phyloP scores from a whole-genome alignment of 495 filamentous ascomycete genomes.

The Glarea lozoyensis region DNA sequence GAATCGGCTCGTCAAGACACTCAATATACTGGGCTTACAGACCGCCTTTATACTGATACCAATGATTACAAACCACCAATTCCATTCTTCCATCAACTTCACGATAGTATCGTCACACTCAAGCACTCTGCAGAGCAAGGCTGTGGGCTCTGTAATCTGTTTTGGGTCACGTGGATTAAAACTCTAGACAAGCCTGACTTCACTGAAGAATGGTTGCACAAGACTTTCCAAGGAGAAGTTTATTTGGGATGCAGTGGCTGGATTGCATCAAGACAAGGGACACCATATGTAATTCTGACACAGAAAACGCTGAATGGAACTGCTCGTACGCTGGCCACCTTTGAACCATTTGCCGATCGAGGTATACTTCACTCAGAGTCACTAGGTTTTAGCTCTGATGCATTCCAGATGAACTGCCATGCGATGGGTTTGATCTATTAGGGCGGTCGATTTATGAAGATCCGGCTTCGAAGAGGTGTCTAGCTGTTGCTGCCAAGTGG shows the following conservation, averaged over 20 bases:
- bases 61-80: constrained; percentile 16
- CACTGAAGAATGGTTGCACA: constrained; percentile 9
- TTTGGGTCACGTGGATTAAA: constrained; percentile 17
- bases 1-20: constrained; percentile 14
- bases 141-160: constrained; percentile 16
- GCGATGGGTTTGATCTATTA: constrained; percentile 9
- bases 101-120: constrained; percentile 11
- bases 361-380: too few species aligned
- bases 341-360: constrained; percentile 20
- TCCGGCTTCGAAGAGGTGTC: constrained; percentile 14
- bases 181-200: constrained; percentile 14
- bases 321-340: constrained; percentile 11
- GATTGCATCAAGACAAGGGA: constrained; percentile 15
- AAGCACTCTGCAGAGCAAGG: constrained; percentile 9
- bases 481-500: constrained; percentile 13
- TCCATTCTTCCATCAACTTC: constrained; percentile 16
- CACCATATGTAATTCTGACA: constrained; percentile 17
- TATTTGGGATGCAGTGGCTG: constrained; percentile 16
- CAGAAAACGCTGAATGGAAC: constrained; percentile 10
- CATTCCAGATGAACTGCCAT: constrained; percentile 16
- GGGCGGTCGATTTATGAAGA: constrained; percentile 16
- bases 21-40: constrained; percentile 6
- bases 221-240: constrained; percentile 10
- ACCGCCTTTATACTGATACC: constrained; percentile 10
- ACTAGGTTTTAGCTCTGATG: too few species aligned